Evolutionary conservation across 164 flowering plant species (phyloP).

Genomic region (Houttuynia cordata): DNA sequence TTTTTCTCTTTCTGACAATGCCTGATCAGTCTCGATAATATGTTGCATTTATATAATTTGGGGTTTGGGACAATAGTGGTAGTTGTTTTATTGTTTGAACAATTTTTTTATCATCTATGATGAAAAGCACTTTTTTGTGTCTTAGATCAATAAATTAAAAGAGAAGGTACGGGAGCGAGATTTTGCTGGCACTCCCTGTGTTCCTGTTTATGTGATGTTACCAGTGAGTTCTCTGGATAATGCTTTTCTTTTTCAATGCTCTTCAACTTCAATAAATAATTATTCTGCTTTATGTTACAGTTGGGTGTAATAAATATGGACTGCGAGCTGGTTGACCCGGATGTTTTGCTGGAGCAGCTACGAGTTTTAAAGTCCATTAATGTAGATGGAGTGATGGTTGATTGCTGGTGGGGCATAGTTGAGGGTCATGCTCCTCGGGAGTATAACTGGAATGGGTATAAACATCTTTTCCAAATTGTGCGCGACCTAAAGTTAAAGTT

Average conservation of each 20-base stretch:
- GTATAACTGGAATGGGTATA: constrained; percentile 84
- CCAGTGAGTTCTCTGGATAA: constrained; percentile 50
- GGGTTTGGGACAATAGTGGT: too few relatives aligned
- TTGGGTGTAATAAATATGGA: constrained; percentile 74
- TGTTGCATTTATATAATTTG: too few relatives aligned
- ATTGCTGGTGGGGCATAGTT: constrained; percentile 98
- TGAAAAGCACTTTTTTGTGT: background rate
- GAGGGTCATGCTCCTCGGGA: constrained; percentile 72
- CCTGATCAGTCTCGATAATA: background rate
- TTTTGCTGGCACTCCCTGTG: constrained; percentile 71
- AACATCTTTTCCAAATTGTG: constrained; percentile 62
- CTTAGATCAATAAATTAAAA: constrained; percentile 34
- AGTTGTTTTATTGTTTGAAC: too few relatives aligned
- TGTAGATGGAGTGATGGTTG: constrained; percentile 87
- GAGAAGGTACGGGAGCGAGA: constrained; percentile 55
- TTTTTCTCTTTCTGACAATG: background rate
- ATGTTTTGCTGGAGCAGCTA: constrained; percentile 67
- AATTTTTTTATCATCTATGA: background rate
- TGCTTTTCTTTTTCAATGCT: background rate
- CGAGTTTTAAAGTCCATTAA: constrained; percentile 59
- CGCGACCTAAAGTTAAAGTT: constrained; percentile 70
- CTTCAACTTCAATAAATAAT: background rate
- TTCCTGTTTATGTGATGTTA: constrained; percentile 91
- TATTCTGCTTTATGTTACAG: constrained; percentile 24
- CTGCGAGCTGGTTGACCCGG: constrained; percentile 81